Evolutionary conservation across 768 basidiomycete species (phyloP).

Genomic region (Tylopilus plumbeoviolaceoides): DNA sequence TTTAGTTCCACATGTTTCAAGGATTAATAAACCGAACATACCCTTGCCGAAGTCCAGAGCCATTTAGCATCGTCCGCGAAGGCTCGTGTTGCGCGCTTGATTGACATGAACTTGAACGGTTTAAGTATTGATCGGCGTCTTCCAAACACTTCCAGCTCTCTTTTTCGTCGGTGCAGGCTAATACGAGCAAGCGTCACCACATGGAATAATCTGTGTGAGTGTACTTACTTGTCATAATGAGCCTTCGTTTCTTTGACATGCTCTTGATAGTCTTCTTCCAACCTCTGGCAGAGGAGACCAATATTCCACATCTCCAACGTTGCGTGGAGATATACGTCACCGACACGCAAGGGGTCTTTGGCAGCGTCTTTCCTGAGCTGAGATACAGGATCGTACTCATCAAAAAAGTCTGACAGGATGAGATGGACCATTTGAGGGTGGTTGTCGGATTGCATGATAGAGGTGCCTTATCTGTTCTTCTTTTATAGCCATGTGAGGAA

Average conservation of each 20-base stretch:
- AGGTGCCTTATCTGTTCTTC: too few relatives aligned
- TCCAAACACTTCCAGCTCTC: neutral
- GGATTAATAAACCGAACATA: neutral
- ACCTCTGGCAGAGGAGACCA: neutral
- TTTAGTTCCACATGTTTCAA: neutral
- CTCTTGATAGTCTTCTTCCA: neutral
- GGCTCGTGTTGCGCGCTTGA: neutral
- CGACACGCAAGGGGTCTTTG: neutral
- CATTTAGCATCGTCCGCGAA: neutral
- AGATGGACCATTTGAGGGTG: neutral
- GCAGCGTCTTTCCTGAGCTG: neutral
- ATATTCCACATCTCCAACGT: constrained; percentile 9
- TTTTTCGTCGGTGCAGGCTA: neutral
- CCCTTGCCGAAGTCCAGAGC: constrained; percentile 1
- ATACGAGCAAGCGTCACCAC: neutral
- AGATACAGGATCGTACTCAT: neutral
- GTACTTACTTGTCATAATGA: constrained; percentile 2
- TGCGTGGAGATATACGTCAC: constrained; percentile 1
- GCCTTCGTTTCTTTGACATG: neutral
- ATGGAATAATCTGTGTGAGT: neutral
- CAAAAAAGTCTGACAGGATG: neutral
- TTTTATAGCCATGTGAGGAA: constrained; percentile 1
- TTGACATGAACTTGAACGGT: neutral
- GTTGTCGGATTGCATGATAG: constrained; percentile 10
- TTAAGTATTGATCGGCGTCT: neutral